Conservation (phyloP, 163 green algal genomes). For the Scenedesmus sp. region DNA sequence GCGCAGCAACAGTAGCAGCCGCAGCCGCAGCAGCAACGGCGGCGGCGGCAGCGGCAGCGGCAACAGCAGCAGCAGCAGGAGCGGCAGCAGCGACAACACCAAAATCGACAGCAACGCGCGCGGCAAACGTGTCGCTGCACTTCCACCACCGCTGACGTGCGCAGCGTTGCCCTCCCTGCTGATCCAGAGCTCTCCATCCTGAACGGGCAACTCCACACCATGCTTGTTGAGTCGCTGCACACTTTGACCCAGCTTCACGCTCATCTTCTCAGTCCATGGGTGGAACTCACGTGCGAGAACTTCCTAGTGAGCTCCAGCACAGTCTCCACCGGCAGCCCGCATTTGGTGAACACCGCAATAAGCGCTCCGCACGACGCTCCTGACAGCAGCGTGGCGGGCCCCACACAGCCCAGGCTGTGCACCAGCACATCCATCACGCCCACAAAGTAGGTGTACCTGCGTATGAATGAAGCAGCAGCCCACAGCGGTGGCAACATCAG, state of each 20-base stretch:
- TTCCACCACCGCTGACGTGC: too few species aligned
- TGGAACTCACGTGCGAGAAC: background rate
- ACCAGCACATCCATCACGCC: constrained; percentile 30
- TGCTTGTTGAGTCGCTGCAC: too few species aligned
- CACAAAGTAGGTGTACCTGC: constrained; percentile 39
- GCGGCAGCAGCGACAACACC: too few species aligned
- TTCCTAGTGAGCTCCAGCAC: constrained; percentile 25
- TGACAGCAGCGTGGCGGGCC: background rate
- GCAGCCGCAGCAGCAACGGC: background rate
- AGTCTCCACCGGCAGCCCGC: background rate
- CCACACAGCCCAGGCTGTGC: constrained; percentile 1
- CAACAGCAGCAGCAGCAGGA: too few species aligned
- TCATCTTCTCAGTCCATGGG: background rate
- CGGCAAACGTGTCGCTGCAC: too few species aligned
- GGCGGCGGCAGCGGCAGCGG: background rate
- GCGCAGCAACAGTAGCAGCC: background rate
- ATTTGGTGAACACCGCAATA: constrained; percentile 17
- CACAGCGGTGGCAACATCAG: background rate
- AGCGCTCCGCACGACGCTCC: background rate
- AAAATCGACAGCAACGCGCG: too few species aligned
- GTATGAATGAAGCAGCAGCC: background rate
- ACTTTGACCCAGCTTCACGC: background rate
- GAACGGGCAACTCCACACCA: too few species aligned
- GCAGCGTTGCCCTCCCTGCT: too few species aligned
- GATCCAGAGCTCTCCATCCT: too few species aligned